Evolutionary conservation across 129 eudicot genomes (phyloP).

Genomic region (Flaveria sonorensis): DNA sequence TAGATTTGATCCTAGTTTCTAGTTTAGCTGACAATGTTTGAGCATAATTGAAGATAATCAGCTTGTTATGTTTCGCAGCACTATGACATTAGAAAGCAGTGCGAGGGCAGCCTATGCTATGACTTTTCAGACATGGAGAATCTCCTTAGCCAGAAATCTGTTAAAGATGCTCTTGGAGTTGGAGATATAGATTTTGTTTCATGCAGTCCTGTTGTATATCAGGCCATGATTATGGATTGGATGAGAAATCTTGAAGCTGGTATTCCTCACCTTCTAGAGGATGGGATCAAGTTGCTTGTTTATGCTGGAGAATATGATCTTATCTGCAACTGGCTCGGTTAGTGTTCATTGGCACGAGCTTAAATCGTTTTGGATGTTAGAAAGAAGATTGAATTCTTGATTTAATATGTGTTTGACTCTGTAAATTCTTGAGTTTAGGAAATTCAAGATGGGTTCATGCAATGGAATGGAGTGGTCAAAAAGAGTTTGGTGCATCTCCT

Average conservation of each 20-base stretch:
- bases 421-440: constrained; percentile 42
- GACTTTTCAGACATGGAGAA: constrained; percentile 90
- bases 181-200: constrained; percentile 83
- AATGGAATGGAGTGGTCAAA: constrained; percentile 95
- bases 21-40: not conserved
- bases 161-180: constrained; percentile 79
- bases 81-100: constrained; percentile 86
- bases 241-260: constrained; percentile 96
- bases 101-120: constrained; percentile 90
- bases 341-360: constrained; percentile 16
- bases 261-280: constrained; percentile 85
- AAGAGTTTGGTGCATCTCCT: constrained; percentile 65
- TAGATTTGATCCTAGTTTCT: not conserved
- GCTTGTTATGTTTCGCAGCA: constrained; percentile 53
- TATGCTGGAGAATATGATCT: constrained; percentile 99
- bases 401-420: not conserved
- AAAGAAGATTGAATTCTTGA: not conserved
- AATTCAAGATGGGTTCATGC: constrained; percentile 97
- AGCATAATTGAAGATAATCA: not conserved
- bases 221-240: constrained; percentile 91
- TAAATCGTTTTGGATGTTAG: not conserved
- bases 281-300: constrained; percentile 77
- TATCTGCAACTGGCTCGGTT: constrained; percentile 99
- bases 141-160: constrained; percentile 62
- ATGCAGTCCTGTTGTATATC: constrained; percentile 80